Conservation (phyloP, 208 protist genomes). For the Angomonas ambiguus region DNA sequence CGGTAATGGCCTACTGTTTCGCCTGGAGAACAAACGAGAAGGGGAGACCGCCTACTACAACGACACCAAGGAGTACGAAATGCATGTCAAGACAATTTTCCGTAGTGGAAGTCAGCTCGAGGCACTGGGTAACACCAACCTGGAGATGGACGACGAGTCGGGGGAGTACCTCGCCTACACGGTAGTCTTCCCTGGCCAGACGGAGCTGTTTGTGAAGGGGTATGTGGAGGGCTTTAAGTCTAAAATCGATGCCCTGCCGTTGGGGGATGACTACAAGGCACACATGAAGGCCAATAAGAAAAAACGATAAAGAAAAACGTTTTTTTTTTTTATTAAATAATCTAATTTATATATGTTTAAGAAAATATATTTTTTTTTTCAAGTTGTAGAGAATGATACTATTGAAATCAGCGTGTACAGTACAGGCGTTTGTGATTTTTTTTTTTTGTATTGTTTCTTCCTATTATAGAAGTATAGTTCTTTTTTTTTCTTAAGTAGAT, state of each 20-base stretch:
- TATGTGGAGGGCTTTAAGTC: conserved; percentile 54
- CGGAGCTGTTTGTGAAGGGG: conserved; percentile 59
- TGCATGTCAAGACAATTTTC: conserved; percentile 57
- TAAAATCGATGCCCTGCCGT: no score
- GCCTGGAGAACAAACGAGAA: conserved; percentile 42
- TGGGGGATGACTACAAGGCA: conserved; percentile 34
- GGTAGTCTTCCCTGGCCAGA: conserved; percentile 45
- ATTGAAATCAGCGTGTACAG: no score
- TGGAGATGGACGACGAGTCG: conserved; percentile 30
- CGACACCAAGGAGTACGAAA: conserved; percentile 61
- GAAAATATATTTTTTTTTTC: not conserved
- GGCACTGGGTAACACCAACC: conserved; percentile 54
- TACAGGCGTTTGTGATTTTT: not conserved
- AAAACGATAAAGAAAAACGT: no score
- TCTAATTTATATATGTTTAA: not conserved
- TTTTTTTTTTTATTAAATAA: not conserved
- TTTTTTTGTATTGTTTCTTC: not conserved
- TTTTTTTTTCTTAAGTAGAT: conserved; percentile 4
- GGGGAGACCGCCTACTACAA: conserved; percentile 80
- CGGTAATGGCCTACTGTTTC: conserved; percentile 69
- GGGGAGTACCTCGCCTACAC: conserved; percentile 25
- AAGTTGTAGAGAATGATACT: not conserved
- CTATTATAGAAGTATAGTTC: no score
- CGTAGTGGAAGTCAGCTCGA: no score
- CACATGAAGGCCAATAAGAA: not conserved